Percentiles rank a stretch among this genome's conserved stretches.
Evolutionary conservation across 2,329 filamentous ascomycete species (phyloP).

Genomic region (Pseudopithomyces maydicus): DNA sequence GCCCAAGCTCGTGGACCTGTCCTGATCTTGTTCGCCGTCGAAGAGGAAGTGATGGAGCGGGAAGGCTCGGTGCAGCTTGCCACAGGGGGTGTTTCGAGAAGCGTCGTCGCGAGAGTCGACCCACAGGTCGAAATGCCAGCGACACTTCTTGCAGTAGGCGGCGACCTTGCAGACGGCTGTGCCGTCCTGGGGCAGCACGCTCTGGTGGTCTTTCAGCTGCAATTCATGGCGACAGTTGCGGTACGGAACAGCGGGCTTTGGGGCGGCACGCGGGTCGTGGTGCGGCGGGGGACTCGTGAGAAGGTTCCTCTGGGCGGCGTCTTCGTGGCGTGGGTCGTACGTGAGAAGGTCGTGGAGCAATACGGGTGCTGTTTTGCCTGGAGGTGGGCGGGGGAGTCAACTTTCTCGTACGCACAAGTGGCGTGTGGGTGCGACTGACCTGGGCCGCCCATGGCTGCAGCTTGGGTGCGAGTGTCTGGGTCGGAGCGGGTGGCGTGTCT

Average conservation of each 20-base stretch:
- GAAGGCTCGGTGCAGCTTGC: slow-evolving; percentile 48
- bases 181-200: slow-evolving; percentile 52
- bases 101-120: slow-evolving; percentile 56
- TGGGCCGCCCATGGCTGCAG: slow-evolving; percentile 1
- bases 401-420: neutral
- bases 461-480: neutral
- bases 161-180: slow-evolving; percentile 61
- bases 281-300: slow-evolving; percentile 63
- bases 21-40: slow-evolving; percentile 22
- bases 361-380: slow-evolving; percentile 56
- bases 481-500: neutral
- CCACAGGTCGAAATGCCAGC: slow-evolving; percentile 64
- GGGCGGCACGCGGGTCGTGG: slow-evolving; percentile 46
- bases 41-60: slow-evolving; percentile 66
- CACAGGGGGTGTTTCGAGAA: slow-evolving; percentile 49
- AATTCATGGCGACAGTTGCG: slow-evolving; percentile 65
- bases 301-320: slow-evolving; percentile 56
- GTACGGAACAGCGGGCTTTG: slow-evolving; percentile 40
- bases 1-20: slow-evolving; percentile 17
- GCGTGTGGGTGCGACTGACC: neutral
- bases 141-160: slow-evolving; percentile 65
- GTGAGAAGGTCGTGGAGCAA: slow-evolving; percentile 57
- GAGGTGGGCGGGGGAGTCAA: slow-evolving; percentile 15
- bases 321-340: slow-evolving; percentile 57
- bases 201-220: slow-evolving; percentile 61